These are phyloP conservation scores for Umbelopsis sp. DNA, from an alignment of 192 early-diverging fungal species.

Conservation along the genomic window DNA sequence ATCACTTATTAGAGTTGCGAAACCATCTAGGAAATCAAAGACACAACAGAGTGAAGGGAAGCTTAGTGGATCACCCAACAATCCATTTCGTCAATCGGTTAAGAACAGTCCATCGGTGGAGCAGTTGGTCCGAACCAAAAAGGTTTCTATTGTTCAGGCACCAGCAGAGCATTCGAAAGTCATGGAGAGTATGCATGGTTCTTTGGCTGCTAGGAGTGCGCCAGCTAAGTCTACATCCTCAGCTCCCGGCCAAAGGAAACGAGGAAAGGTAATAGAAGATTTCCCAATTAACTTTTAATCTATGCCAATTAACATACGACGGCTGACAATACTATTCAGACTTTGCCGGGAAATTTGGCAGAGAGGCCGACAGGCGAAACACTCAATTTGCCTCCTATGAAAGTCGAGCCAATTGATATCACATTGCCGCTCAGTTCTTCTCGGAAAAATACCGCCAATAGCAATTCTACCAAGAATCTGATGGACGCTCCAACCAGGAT, in stretches of 20 bases:
- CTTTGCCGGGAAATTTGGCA: conserved; percentile 35
- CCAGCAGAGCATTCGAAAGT: neutral
- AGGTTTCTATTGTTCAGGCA: neutral
- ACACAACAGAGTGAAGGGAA: neutral
- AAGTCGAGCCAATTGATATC: conserved; percentile 36
- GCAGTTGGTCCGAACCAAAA: neutral
- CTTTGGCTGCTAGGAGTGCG: neutral
- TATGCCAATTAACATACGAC: neutral
- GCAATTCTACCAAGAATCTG: neutral
- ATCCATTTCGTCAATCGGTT: conserved; percentile 1
- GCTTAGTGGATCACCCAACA: neutral
- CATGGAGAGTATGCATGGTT: conserved; percentile 18
- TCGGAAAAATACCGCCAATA: neutral
- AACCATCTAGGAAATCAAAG: neutral
- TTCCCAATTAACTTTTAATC: neutral
- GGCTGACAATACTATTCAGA: conserved; percentile 17
- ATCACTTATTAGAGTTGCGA: neutral
- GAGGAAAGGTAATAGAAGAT: conserved; percentile 30
- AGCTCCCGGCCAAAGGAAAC: conserved; percentile 18
- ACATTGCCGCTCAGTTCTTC: conserved; percentile 21
- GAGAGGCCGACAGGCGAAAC: conserved; percentile 30
- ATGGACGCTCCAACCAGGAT: conserved; percentile 10
- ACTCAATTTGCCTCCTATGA: conserved; percentile 36
- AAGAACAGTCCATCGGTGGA: conserved; percentile 1
- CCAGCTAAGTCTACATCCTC: neutral